Conservation (phyloP, 2,329 filamentous ascomycete species). For the Botryotinia calthae region DNA sequence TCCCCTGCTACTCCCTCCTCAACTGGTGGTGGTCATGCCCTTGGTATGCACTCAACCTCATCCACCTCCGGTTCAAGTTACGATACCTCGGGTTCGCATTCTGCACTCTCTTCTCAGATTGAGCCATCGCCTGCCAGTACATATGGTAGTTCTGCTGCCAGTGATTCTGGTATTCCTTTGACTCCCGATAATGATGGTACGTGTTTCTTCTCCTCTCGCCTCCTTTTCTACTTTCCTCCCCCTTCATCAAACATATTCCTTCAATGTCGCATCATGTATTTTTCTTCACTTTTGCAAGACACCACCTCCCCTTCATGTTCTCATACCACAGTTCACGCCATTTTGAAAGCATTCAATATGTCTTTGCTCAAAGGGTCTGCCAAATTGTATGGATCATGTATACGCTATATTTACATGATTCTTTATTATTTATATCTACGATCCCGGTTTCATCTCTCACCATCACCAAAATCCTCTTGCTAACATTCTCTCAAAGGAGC, state of each 20-base stretch:
- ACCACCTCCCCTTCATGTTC: background rate
- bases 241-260: background rate
- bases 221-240: background rate
- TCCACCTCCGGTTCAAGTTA: background rate
- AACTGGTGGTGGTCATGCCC: background rate
- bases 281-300: background rate
- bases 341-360: background rate
- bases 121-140: slow-evolving; percentile 34
- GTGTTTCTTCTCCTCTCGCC: slow-evolving; percentile 9
- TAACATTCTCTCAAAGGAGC: slow-evolving; percentile 21
- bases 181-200: slow-evolving; percentile 30
- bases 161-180: slow-evolving; percentile 27
- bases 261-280: background rate
- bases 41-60: slow-evolving; percentile 9
- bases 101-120: slow-evolving; percentile 12
- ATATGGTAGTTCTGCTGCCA: slow-evolving; percentile 29
- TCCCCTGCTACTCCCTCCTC: slow-evolving; percentile 20
- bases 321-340: background rate
- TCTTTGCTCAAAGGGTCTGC: background rate
- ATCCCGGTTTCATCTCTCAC: background rate
- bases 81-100: background rate
- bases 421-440: background rate
- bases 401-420: background rate
- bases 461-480: background rate
- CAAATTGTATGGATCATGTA: background rate